Percentiles rank a stretch among this genome's conserved stretches.
Evolutionary conservation across 1,284 basidiomycete genomes (phyloP).

Genomic region (Fomitopsis schrenkii): DNA sequence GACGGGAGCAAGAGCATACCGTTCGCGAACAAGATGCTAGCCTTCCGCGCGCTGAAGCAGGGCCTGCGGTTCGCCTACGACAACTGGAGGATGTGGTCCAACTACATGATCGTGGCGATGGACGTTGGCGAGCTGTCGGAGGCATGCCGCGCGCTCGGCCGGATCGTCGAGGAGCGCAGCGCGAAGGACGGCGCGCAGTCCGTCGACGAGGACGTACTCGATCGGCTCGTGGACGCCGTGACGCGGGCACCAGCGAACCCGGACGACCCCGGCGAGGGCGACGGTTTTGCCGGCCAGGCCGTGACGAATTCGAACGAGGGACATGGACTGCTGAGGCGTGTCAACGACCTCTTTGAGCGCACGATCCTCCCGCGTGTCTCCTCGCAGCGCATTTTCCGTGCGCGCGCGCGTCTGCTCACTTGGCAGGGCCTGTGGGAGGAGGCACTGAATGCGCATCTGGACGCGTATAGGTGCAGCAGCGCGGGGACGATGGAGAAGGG

Average conservation of each 20-base stretch:
- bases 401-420: constrained; percentile 76
- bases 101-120: constrained; percentile 94
- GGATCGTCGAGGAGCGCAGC: constrained; percentile 82
- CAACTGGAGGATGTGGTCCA: constrained; percentile 98
- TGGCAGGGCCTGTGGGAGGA: constrained; percentile 73
- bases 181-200: constrained; percentile 54
- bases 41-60: constrained; percentile 92
- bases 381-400: constrained; percentile 73
- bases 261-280: constrained; percentile 31
- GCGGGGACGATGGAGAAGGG: constrained; percentile 64
- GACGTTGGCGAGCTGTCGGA: constrained; percentile 93
- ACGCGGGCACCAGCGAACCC: constrained; percentile 50
- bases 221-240: constrained; percentile 83
- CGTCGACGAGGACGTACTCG: constrained; percentile 84
- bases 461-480: constrained; percentile 75
- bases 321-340: constrained; percentile 57
- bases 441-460: constrained; percentile 77
- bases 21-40: constrained; percentile 78
- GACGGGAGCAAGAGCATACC: constrained; percentile 34
- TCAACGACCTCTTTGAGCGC: constrained; percentile 70
- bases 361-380: constrained; percentile 78
- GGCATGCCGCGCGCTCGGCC: constrained; percentile 78
- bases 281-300: constrained; percentile 19
- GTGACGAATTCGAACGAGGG: constrained; percentile 56
- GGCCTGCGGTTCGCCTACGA: constrained; percentile 84